Base-by-base conservation (phyloP, 2,329 filamentous ascomycete genomes). In the Beauveria rudraprayagi region DNA sequence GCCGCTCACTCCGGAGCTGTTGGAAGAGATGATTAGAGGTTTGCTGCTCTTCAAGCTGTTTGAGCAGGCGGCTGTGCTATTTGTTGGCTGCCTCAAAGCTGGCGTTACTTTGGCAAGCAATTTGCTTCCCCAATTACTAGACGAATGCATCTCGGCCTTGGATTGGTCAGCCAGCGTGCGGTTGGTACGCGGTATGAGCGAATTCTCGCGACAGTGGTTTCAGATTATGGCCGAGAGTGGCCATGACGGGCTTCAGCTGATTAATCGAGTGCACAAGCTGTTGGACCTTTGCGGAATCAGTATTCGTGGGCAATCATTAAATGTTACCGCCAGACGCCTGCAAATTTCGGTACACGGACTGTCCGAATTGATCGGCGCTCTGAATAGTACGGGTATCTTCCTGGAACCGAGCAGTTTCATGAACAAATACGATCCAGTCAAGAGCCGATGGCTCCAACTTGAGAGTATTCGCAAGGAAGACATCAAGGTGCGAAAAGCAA, bases 11-110 rank as follows among this genome's bases (percentile, higher is more conserved):
- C 70, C 69, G 8, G 64, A 69, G 2, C 65, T 83, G 5, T 72
- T 79, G 10, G 76, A 83, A 63, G 71, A 75, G 54, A 71, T 83
- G 3, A 71, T 85, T 26, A 67, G 72, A 44, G 78, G 80, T 1
- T 73, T 84, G 56, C 67, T 85, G 10, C 73, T 77, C 44, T 79
- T 83, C 47, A 75, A 72, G 61, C 71, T 77, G 44, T 71, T 79
- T 34, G 72, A 74, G 14, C 73, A 80, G 41, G 80, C 80, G 3
- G 75, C 75, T 17, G 67, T 68, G 3, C 71, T 81, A 14, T 74
- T 81, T 44, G 66, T 75, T 43, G 67, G 73, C 1, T 75, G 72
- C 47, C 67, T 82, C 46, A 66, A 70, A 47, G 67, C 73, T 16
- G 71, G 72, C 4, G 69, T 76, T 22, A 54, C 61, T 0, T 54